phyloP scores from a whole-genome alignment of 2,329 filamentous ascomycete species.

The Ophiognomonia clavigignenti-juglandacearum region DNA sequence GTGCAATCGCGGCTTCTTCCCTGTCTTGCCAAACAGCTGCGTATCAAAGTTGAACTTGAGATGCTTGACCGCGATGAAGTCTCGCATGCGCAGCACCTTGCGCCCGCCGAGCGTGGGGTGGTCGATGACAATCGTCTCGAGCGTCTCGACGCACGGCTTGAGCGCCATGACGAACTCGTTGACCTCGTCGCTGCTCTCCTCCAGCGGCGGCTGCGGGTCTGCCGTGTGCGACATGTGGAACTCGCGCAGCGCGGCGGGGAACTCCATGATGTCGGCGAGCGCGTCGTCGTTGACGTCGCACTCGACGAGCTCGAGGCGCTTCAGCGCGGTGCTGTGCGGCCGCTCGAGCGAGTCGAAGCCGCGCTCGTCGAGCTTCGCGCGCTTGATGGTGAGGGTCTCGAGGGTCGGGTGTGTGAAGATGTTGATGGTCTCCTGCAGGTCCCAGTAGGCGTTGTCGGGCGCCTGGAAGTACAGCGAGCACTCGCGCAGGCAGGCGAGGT shows the following conservation, averaged over 20 bases:
- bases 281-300: constrained; percentile 45
- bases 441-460: constrained; percentile 41
- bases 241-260: constrained; percentile 39
- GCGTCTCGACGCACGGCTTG: constrained; percentile 33
- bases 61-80: constrained; percentile 35
- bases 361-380: constrained; percentile 40
- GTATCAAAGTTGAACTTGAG: constrained; percentile 42
- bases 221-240: constrained; percentile 42
- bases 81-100: constrained; percentile 38
- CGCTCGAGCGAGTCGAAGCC: constrained; percentile 44
- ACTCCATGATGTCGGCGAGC: constrained; percentile 34
- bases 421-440: constrained; percentile 47
- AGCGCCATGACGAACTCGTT: constrained; percentile 42
- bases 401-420: constrained; percentile 46
- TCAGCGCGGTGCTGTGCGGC: constrained; percentile 40
- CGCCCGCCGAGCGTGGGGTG: constrained; percentile 33
- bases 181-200: constrained; percentile 42
- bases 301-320: constrained; percentile 40
- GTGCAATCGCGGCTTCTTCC: constrained; percentile 38
- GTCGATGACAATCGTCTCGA: constrained; percentile 42
- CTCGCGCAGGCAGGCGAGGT: constrained; percentile 40
- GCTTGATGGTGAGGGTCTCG: constrained; percentile 37
- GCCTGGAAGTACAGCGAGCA: constrained; percentile 44
- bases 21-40: constrained; percentile 41
- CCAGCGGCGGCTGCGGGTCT: constrained; percentile 34